Evolutionary conservation across 441 rosid species (phyloP), one percentile per base, ranked within the genome.

Genomic region (Adansonia grandidieri): DNA sequence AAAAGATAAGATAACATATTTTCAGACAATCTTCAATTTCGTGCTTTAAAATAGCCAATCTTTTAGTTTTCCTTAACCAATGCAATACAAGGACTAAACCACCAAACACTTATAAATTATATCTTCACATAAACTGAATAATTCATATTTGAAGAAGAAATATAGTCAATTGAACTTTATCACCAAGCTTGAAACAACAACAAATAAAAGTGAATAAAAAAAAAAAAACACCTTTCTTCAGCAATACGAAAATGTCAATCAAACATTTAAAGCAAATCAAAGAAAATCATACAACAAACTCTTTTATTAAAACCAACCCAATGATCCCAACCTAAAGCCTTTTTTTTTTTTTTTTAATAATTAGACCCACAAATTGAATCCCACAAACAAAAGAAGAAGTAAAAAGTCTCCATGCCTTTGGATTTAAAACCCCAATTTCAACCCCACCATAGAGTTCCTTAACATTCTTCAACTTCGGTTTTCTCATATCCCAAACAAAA

Each of bases 391-490:
- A 6, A 9, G 19, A 56, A 24, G 10, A 64, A 19, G 24, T 5
- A 10, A 9, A 20, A 50, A 13, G 40, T 17, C 9, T 44, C 19
- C 82, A 69, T 70, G 61, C 83, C 83, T 28, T 28, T 28, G 32
- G 32, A 28, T 83, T 74, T 56, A 63, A 64, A 77, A 45, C 60
- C 72, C 63, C 65, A 63, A 15, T 60, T 51, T 64, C 48, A 69
- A 3, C 48, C 47, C 64, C 64, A 19, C 32, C 32, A 28, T 58
- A 79, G 20, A 82, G 74, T 73, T 82, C 78, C 78, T 72, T 66
- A 73, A 76, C 54, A 72, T 57, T 67, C 79, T 66, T 71, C 24
- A 79, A 76, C 80, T 73, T 79, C 64, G 66, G 45, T 67, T 61
- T 82, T 74, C 76, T 54, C 80, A 76, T 79, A 19, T 45, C 74